Base-by-base conservation (phyloP, 2,329 filamentous ascomycete genomes). In the Zymoseptoria crescenta region DNA sequence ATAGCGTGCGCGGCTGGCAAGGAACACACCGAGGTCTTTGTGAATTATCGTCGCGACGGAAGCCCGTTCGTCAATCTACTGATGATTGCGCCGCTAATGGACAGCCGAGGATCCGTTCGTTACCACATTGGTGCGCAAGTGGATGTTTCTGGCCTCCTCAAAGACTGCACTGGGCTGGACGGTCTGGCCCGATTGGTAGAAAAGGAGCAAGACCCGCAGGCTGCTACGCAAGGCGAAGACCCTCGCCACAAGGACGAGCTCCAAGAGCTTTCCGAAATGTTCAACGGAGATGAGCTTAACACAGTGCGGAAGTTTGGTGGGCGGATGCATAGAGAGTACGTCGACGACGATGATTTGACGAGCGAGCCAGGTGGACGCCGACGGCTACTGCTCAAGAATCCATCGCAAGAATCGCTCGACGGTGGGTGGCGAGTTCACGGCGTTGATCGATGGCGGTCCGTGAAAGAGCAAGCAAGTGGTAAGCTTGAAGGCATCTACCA, bases 11-110 rank as follows among this genome's bases (percentile, higher is more conserved):
- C 77, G 7, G 81, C 79, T 1, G 86, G 86, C n/a, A 80, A 83
- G 64, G 88, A 91, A 66, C 83, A 87, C 63, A 87, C 81, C 56
- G 89, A 92, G 67, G 83, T 89, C 0, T 84, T 92, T 57, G 74
- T 92, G 45, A 92, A 92, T 71, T 92, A 72, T 67, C 82, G 87
- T 30, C 83, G 87, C n/a, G 87, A 91, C 65, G 87, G 87, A 0
- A 87, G 86, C 0, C 86, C 87, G 0, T 91, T 91, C 68, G 86
- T 91, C 80, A 91, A 91, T 62, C 77, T 91, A 2, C 77, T 90
- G 24, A 88, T 89, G 84, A 81, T 83, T n/a, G 84, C 87, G 1
- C 87, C 87, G 0, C 75, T 91, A 0, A 82, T 85, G 63, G 87
- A 91, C 67, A 87, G 82, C 51, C 80, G 82, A 19, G 87, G 87